Evolutionary conservation across 2,329 filamentous ascomycete species (phyloP), one percentile per base, ranked within the genome.

Genomic region (Trichocomaceae sp.): DNA sequence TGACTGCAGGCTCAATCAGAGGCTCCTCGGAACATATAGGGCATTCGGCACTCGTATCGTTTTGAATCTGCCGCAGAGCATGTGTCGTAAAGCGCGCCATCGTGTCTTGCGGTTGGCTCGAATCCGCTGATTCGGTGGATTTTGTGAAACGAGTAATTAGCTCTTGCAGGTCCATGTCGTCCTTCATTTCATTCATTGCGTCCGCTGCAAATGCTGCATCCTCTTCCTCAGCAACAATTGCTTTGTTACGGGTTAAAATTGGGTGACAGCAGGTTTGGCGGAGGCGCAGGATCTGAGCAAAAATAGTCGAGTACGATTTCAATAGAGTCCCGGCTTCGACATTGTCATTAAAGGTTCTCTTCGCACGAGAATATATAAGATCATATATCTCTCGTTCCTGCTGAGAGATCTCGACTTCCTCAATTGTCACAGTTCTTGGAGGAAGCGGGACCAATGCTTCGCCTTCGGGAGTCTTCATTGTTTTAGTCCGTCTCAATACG

Each of bases 241-340:
- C 83, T 62, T 87, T 86, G 65, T 96, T 95, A 31, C 91, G 84
- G 0, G 95, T 93, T 12, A 99, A 79, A 1, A 92, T 77, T 0
- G 93, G 93, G 69, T 99, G 93, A 59, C 93, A 97, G 69, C 93
- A 99, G 1, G 89, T 88, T 66, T 99, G 93, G 1, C 93, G 85
- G 8, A 99, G 82, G 1, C 93, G 87, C 41, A 99, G 74, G 65
- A 99, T 95, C 69, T 99, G 93, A 0, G 93, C 92, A 67, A 99
- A 96, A 59, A 99, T 96, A 51, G 90, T 96, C 0, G 93, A 96
- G 66, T 91, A 99, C 0, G 90, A 91, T 69, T 96, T 96, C 77
- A 97, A 83, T 4, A 99, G 80, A 0, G 92, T 97, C 3, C 93
- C 93, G 9, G 88, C 90, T 67, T 95, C 90, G 12, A 96, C 80